Conservation (phyloP, 2,329 filamentous ascomycete genomes). For the Xenosphaeropsis pyriputrescens region DNA sequence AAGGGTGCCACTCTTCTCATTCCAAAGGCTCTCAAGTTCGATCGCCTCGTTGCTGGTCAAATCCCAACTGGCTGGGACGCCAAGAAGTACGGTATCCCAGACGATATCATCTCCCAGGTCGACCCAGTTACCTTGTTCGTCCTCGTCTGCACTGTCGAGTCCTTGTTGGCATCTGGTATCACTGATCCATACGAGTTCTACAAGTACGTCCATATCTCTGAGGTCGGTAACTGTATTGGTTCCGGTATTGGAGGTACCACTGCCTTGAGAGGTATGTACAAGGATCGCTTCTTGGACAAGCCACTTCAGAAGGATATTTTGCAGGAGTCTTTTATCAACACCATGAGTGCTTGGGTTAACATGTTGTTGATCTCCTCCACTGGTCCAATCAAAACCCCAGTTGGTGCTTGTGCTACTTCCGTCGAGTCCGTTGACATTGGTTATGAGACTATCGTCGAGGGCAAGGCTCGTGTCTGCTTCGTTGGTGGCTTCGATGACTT, state of each 20-base stretch:
- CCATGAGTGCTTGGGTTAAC: constrained; percentile 98
- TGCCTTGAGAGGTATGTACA: constrained; percentile 94
- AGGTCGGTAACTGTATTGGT: constrained; percentile 95
- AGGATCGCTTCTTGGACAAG: constrained; percentile 91
- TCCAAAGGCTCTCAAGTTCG: constrained; percentile 92
- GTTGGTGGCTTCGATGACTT: constrained; percentile 99
- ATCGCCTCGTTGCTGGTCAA: constrained; percentile 92
- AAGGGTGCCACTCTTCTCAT: constrained; percentile 93
- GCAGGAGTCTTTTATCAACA: constrained; percentile 99
- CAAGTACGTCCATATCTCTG: constrained; percentile 96
- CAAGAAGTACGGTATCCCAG: constrained; percentile 88
- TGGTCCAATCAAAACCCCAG: constrained; percentile 95
- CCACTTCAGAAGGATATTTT: constrained; percentile 97
- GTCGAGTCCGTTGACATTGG: constrained; percentile 97
- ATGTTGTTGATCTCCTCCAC: constrained; percentile 97
- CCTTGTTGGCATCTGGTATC: constrained; percentile 83
- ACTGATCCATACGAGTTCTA: constrained; percentile 99
- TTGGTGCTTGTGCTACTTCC: constrained; percentile 92
- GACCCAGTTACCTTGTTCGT: constrained; percentile 94
- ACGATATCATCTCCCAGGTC: constrained; percentile 95
- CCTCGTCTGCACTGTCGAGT: constrained; percentile 84
- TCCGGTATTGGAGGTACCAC: constrained; percentile 94
- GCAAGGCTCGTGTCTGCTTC: constrained; percentile 93
- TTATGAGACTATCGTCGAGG: constrained; percentile 96
- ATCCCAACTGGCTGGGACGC: constrained; percentile 96